Evolutionary conservation across 2,329 filamentous ascomycete species (phyloP), one percentile per base, ranked within the genome.

Genomic region (Alternaria hordeiaustralica): DNA sequence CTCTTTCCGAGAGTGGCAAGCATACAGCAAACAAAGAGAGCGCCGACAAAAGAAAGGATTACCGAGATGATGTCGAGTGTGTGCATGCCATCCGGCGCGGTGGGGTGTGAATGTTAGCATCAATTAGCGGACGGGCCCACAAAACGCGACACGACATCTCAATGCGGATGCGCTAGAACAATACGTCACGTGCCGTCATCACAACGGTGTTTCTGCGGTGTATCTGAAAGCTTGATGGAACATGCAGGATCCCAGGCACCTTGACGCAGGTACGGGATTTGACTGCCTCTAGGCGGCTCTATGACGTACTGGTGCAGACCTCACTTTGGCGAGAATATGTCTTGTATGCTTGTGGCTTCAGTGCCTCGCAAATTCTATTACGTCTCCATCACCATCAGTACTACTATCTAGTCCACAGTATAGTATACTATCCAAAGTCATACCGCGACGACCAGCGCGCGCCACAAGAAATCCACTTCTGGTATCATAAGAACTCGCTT

Each of bases 1-100:
- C 75, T 62, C 61, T 69, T 69, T 43, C 53, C 43, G 44, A 75
- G 67, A 41, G 68, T 70, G 65, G 68, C 61, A 70, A 81, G 77
- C 79, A 81, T 81, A 75, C 78, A 81, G 79, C 72, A 78, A 56
- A 78, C 33, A 54, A 78, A 60, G 20, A 67, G 57, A 25, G 66
- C 70, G 41, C 71, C 41, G 55, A 71, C 59, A 61, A 78, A 74
- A 57, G 66, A 70, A 71, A 73, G 47, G 64, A 71, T 65, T 56
- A 71, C 66, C 26, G 67, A 61, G 25, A 71, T 57, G 26, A 64
- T 64, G 61, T 77, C 67, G 45, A 71, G 60, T 49, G 67, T 57
- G 58, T 61, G 63, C 75, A 74, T 74, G 61, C 67, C 61, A 51
- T 62, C 21, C 33, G 50, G 58, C 55, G 66, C 63, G 64, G 69